These are phyloP conservation scores for Wickerhamomyces chambardii DNA, from an alignment of 805 yeast genomes.

Conservation along the genomic window DNA sequence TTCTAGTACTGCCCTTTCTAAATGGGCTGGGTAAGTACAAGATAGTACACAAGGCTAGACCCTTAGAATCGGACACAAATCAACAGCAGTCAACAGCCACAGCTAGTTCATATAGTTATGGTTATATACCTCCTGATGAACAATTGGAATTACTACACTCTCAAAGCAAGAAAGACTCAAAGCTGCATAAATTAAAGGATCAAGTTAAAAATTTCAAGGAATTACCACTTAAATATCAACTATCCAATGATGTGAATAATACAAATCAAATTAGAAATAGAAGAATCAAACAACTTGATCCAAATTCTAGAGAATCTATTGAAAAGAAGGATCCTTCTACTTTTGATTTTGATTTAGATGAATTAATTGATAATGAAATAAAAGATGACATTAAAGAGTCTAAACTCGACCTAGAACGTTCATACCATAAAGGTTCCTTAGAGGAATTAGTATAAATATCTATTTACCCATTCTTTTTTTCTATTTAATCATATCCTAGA, in stretches of 20 bases:
- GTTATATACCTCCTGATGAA: constrained; percentile 18
- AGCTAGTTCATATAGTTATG: constrained; percentile 2
- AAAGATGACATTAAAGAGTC: constrained; percentile 9
- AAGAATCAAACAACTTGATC: constrained; percentile 4
- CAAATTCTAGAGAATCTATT: neutral
- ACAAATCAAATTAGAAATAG: constrained; percentile 8
- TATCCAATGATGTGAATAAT: neutral
- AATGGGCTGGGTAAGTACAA: constrained; percentile 40
- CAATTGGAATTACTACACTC: constrained; percentile 5
- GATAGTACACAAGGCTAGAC: constrained; percentile 19
- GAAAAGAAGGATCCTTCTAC: constrained; percentile 11
- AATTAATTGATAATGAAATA: constrained; percentile 12
- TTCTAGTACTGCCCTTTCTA: constrained; percentile 36
- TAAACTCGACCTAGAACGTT: constrained; percentile 4
- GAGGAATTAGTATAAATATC: constrained; percentile 12
- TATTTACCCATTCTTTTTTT: too few species aligned
- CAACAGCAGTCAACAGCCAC: constrained; percentile 1
- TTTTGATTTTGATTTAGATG: constrained; percentile 19
- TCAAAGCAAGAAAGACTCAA: constrained; percentile 5
- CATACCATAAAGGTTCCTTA: constrained; percentile 4
- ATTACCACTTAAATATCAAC: constrained; percentile 13
- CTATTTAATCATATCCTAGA: too few species aligned
- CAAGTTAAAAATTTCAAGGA: constrained; percentile 7
- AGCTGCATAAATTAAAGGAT: constrained; percentile 4
- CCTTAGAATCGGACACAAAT: too few species aligned